Evolutionary conservation across 2,329 filamentous ascomycete genomes (phyloP).

Genomic region (Hypomyces rosellus): DNA sequence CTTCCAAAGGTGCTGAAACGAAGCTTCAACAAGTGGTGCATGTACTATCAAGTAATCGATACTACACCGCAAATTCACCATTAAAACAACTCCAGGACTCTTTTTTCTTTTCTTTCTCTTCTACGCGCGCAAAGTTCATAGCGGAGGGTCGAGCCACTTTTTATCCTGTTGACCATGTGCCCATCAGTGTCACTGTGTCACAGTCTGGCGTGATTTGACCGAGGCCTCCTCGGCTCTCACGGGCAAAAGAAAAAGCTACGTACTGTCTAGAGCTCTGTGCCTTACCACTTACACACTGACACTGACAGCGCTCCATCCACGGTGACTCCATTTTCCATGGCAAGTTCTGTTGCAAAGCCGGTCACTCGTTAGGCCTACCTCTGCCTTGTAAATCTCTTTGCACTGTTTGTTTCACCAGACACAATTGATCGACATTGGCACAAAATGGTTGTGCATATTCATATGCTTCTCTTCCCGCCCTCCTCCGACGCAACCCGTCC

Average conservation of each 20-base stretch:
- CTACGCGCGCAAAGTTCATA: not conserved
- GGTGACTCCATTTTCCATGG: not conserved
- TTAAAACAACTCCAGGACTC: not conserved
- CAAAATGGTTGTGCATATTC: too few relatives aligned
- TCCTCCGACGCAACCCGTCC: too few relatives aligned
- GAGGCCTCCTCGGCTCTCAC: conserved; percentile 14
- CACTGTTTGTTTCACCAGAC: too few relatives aligned
- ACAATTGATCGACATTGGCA: too few relatives aligned
- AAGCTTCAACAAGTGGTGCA: too few relatives aligned
- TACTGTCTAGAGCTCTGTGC: not conserved
- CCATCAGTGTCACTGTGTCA: not conserved
- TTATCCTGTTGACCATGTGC: not conserved
- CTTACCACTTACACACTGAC: not conserved
- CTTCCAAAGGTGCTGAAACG: too few relatives aligned
- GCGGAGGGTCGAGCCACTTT: not conserved
- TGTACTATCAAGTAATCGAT: too few relatives aligned
- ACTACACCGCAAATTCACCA: not conserved
- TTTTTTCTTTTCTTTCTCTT: not conserved
- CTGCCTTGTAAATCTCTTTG: too few relatives aligned
- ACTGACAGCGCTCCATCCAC: not conserved
- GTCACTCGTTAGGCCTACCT: too few relatives aligned
- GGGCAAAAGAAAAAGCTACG: not conserved
- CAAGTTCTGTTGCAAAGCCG: too few relatives aligned
- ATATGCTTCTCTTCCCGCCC: too few relatives aligned
- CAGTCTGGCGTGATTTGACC: conserved; percentile 1